Base-by-base conservation (phyloP, 768 basidiomycete species). In the Exidia glandulosa region DNA sequence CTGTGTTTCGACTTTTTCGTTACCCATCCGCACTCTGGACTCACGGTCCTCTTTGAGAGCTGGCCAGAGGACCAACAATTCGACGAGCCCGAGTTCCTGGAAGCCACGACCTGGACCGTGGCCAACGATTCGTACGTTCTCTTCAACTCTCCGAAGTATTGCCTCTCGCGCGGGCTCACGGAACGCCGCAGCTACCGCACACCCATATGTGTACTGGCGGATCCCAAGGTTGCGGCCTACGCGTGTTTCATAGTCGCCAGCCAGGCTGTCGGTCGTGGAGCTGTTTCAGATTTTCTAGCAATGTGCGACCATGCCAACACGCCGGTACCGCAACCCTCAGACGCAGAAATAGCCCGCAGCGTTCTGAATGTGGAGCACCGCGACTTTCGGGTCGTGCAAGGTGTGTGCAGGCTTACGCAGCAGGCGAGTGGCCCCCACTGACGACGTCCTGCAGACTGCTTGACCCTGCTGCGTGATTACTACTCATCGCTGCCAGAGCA, bases 1-100 rank as follows among this genome's bases (percentile, higher is more conserved):
- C 76, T 93, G 3, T 92, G 89, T 73, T 93, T 93, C 67, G 90
- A 93, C 69, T 88, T 91, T 67, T 79, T 85, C 33, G 82, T 90
- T 10, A 80, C 81, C 60, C 90, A 82, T 65, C 88, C 89, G 19
- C 90, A 93, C 64, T 81, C 82, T 32, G 79, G 86, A 57, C 75
- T 93, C 32, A 81, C 88, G 48, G 85, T 90, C 62, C 74, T 91
- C 12, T 86, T 90, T 66, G 81, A 85, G 59, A 73, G 77, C 9
- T 71, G 79, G 48, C 77, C 78, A 62, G 75, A 77, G 47, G 78
- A 77, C 34, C 58, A 67, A 23, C 25, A 33, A 32, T n/a, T 23
- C 41, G 7, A 60, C 41, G 70, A 75, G 33, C 69, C 86, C 34
- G 83, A 87, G 69, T 57, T 52, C 31, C 41, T 68, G 32, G 54